Evolutionary conservation across 345 rosid genomes (phyloP).

Genomic region (Arabidopsis suecica): DNA sequence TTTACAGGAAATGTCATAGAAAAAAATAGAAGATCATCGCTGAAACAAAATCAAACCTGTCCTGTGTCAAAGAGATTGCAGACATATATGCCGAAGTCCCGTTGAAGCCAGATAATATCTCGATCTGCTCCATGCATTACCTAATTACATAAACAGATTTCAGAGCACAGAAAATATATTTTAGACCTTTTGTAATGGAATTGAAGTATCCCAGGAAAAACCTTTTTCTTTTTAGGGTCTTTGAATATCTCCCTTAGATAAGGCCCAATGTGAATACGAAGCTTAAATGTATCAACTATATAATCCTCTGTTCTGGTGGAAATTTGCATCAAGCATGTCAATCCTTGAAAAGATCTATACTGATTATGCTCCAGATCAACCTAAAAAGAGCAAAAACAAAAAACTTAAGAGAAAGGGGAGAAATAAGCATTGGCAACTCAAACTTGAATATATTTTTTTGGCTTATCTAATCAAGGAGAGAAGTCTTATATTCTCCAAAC

Average conservation of each 20-base stretch:
- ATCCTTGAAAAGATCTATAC: conserved; percentile 96
- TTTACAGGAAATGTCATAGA: background rate
- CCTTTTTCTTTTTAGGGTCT: conserved; percentile 95
- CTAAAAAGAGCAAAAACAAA: conserved; percentile 50
- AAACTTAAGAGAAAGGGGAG: conserved; percentile 26
- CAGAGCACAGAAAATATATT: conserved; percentile 37
- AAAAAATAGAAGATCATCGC: conserved; percentile 1
- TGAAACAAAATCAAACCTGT: conserved; percentile 64
- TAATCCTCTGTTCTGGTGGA: conserved; percentile 95
- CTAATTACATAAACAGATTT: conserved; percentile 54
- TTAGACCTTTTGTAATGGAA: conserved; percentile 10
- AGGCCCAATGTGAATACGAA: conserved; percentile 84
- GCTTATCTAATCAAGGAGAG: background rate
- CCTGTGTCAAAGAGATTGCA: conserved; percentile 99
- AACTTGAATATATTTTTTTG: background rate
- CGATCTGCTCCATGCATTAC: conserved; percentile 99
- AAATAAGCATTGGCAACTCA: conserved; percentile 22
- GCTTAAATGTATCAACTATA: conserved; percentile 86
- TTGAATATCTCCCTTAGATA: conserved; percentile 91
- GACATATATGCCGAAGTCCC: conserved; percentile 94
- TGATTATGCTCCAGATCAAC: conserved; percentile 99
- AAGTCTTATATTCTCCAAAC: conserved; percentile 7
- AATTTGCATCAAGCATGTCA: conserved; percentile 99
- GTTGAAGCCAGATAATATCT: conserved; percentile 95
- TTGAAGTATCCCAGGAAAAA: conserved; percentile 39